Evolutionary conservation across 495 filamentous ascomycete genomes (phyloP).

Genomic region (Penicillium longicatenatum): DNA sequence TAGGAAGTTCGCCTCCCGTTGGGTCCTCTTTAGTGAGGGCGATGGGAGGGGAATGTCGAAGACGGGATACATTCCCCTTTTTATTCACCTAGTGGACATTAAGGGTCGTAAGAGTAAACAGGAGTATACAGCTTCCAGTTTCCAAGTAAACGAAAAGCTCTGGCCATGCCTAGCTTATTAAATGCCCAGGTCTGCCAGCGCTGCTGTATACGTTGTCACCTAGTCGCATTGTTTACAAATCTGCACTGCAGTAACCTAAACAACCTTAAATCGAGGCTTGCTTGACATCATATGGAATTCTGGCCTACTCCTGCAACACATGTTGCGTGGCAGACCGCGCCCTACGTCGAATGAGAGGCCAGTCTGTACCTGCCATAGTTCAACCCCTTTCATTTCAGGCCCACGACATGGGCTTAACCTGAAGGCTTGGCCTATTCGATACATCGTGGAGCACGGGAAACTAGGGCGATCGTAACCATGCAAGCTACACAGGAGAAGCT

Average conservation of each 20-base stretch:
- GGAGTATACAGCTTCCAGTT: not conserved
- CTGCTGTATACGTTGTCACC: not conserved
- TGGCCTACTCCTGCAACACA: not conserved
- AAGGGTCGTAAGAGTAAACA: not conserved
- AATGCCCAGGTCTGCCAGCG: not conserved
- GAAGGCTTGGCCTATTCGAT: not conserved
- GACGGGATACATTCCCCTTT: conserved; percentile 58
- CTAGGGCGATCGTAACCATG: not conserved
- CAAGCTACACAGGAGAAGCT: not conserved
- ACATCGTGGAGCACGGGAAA: not conserved
- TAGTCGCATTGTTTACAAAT: not conserved
- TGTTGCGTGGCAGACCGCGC: not conserved
- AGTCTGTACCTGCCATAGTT: conserved; percentile 15
- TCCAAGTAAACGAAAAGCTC: not conserved
- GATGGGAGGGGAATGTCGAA: conserved; percentile 68
- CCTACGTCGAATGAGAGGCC: not conserved
- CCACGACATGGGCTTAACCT: not conserved
- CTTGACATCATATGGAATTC: conserved; percentile 20
- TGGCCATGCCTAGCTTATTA: not conserved
- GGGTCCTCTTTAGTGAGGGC: conserved; percentile 66
- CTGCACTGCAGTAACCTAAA: not conserved
- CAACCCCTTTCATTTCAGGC: conserved; percentile 5
- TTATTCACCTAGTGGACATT: not conserved
- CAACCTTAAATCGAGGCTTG: not conserved
- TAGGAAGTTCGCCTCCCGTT: conserved; percentile 67